Conservation (phyloP, 2,329 filamentous ascomycete species). For the Aspergillus fumigatus region DNA sequence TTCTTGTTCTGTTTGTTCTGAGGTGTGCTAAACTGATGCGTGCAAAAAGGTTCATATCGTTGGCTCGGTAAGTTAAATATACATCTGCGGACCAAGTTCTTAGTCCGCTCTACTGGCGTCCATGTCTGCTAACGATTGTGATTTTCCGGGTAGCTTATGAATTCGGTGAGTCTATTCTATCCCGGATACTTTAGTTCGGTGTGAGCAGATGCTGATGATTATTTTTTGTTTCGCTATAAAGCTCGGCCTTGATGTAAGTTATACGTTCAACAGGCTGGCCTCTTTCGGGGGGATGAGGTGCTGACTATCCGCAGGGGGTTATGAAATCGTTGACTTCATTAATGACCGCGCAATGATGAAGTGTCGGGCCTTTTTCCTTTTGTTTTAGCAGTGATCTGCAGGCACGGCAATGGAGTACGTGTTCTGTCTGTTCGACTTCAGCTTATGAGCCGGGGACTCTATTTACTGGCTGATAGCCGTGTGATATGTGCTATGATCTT, state of each 20-base stretch:
- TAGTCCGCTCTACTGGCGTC: neutral
- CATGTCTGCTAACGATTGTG: neutral
- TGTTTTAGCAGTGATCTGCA: neutral
- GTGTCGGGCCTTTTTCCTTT: neutral
- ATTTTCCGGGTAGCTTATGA: neutral
- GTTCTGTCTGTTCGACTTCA: neutral
- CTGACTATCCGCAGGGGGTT: neutral
- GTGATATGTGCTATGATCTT: neutral
- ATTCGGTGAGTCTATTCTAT: neutral
- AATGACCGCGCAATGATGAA: neutral
- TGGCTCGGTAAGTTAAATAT: neutral
- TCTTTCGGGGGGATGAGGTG: neutral
- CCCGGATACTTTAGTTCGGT: neutral
- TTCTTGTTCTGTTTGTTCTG: neutral
- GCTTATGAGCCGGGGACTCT: neutral
- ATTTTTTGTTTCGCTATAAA: neutral
- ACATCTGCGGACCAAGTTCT: too few relatives aligned
- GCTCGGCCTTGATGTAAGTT: neutral
- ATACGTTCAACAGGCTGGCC: neutral
- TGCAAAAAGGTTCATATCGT: neutral
- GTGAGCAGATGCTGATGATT: neutral
- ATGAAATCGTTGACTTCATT: neutral
- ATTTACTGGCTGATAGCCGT: neutral
- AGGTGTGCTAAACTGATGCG: neutral
- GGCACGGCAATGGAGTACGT: neutral